Conservation (phyloP, 768 basidiomycete genomes). For the Calocybe indica region DNA sequence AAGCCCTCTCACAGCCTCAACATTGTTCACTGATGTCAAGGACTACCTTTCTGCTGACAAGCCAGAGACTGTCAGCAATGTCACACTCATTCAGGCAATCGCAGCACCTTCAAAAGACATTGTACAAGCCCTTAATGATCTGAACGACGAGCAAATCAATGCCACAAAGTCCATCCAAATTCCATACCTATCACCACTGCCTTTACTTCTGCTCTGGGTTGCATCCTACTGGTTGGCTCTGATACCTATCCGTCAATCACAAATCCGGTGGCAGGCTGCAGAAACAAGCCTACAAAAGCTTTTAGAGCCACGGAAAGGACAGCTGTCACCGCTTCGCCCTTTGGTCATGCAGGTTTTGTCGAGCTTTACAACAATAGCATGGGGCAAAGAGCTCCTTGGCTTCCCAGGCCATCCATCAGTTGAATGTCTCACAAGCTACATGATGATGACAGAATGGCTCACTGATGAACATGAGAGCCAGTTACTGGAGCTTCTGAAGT, state of each 20-base stretch:
- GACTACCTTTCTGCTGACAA: background rate
- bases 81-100: background rate
- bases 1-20: background rate
- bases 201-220: background rate
- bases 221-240: background rate
- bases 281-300: no score
- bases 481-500: background rate
- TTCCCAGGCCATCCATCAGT: background rate
- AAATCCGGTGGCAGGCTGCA: background rate
- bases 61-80: background rate
- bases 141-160: background rate
- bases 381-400: background rate
- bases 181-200: background rate
- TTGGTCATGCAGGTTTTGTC: background rate
- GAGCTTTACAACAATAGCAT: background rate
- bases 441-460: background rate
- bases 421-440: background rate
- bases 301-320: no score
- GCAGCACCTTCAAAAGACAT: background rate
- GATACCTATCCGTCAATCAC: background rate
- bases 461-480: background rate
- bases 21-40: background rate
- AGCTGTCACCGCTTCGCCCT: background rate
- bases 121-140: background rate
- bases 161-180: background rate